phyloP scores from a whole-genome alignment of 768 basidiomycete species.

The Crassisporium funariophilum region DNA sequence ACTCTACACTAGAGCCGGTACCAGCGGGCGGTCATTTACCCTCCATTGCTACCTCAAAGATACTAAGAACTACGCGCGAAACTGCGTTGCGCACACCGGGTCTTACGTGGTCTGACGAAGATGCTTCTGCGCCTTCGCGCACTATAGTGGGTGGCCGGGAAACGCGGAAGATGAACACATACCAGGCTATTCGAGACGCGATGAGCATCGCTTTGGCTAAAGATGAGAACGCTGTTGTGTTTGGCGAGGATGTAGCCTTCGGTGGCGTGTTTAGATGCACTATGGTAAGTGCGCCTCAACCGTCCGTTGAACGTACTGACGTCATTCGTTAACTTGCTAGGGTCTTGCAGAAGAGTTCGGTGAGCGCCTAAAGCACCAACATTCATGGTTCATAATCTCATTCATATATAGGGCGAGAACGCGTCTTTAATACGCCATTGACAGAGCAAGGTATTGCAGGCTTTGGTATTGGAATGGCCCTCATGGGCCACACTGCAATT shows the following conservation, averaged over 20 bases:
- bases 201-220: conserved; percentile 84
- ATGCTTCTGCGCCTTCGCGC: conserved; percentile 40
- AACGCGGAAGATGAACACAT: conserved; percentile 94
- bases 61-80: conserved; percentile 69
- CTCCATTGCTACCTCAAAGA: conserved; percentile 66
- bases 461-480: conserved; percentile 88
- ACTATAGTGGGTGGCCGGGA: conserved; percentile 72
- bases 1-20: conserved; percentile 66
- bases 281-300: conserved; percentile 55
- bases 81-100: conserved; percentile 72
- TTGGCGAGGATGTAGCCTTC: conserved; percentile 91
- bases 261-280: conserved; percentile 95
- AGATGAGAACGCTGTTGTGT: conserved; percentile 86
- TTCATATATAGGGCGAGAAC: conserved; percentile 67
- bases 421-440: conserved; percentile 94
- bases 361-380: conserved; percentile 27
- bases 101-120: conserved; percentile 70
- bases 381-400: not conserved
- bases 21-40: conserved; percentile 79
- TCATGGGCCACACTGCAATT: conserved; percentile 94
- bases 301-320: conserved; percentile 4
- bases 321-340: conserved; percentile 36
- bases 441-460: conserved; percentile 95
- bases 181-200: conserved; percentile 90
- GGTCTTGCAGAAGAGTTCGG: conserved; percentile 94